phyloP scores from a whole-genome alignment of 768 basidiomycete genomes.

The Rhodocollybia butyracea region DNA sequence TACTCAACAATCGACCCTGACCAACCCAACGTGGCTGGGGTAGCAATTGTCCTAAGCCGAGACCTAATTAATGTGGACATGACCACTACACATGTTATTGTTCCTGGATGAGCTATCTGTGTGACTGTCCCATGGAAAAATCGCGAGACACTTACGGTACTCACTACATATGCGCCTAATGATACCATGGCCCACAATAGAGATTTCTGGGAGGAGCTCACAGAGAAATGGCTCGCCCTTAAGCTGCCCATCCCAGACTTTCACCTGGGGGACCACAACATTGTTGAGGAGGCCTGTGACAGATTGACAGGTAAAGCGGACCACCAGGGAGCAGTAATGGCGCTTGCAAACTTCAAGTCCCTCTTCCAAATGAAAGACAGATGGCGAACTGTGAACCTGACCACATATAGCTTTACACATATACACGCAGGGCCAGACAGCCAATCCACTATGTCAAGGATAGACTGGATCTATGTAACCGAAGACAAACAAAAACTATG shows the following conservation, averaged over 20 bases:
- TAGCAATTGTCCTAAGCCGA: constrained; percentile 16
- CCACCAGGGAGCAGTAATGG: not conserved
- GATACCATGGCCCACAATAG: not conserved
- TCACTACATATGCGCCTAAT: constrained; percentile 20
- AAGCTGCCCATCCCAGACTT: constrained; percentile 10
- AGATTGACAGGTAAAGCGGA: not conserved
- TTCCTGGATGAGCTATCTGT: constrained; percentile 6
- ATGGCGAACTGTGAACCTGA: not conserved
- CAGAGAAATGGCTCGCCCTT: not conserved
- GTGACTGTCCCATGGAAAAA: constrained; percentile 10
- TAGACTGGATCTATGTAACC: too few species aligned
- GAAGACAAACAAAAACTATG: too few species aligned
- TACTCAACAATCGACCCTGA: constrained; percentile 2
- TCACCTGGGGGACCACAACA: constrained; percentile 6
- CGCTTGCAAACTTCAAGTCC: not conserved
- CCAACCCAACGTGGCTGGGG: constrained; percentile 5
- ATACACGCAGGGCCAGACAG: too few species aligned
- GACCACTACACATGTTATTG: not conserved
- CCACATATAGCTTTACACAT: too few species aligned
- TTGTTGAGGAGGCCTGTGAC: not conserved
- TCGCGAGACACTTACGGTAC: not conserved
- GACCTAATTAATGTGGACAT: constrained; percentile 9
- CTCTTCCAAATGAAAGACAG: not conserved
- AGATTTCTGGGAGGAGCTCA: constrained; percentile 14
- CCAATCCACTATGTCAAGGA: too few species aligned